Percentiles rank a stretch among this genome's conserved stretches.
These are phyloP conservation scores for Tilletia walkeri DNA, from an alignment of 1,284 basidiomycete genomes.

Conservation along the genomic window DNA sequence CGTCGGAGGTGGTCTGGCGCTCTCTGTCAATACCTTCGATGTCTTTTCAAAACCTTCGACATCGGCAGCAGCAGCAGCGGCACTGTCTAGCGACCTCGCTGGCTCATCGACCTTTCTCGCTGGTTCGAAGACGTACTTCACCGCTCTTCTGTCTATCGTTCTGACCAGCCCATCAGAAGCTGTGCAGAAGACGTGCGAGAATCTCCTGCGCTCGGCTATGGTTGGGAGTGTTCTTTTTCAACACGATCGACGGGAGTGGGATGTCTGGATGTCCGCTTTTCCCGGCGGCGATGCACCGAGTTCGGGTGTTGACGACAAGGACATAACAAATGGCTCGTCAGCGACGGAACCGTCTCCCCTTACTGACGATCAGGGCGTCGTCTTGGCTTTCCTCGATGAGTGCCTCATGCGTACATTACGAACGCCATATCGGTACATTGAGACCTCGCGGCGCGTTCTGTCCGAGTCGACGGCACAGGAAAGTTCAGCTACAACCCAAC, in stretches of 20 bases:
- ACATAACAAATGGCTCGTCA: conserved; percentile 44
- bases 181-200: conserved; percentile 30
- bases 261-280: conserved; percentile 68
- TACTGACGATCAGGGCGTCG: conserved; percentile 62
- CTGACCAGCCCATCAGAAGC: conserved; percentile 28
- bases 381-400: conserved; percentile 78
- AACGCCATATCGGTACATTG: conserved; percentile 82
- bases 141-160: conserved; percentile 34
- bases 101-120: conserved; percentile 50
- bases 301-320: conserved; percentile 51
- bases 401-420: conserved; percentile 79
- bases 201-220: conserved; percentile 55
- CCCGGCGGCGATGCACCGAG: background rate
- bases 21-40: conserved; percentile 50
- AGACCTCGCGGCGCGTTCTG: conserved; percentile 61
- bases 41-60: conserved; percentile 66
- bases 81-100: conserved; percentile 42
- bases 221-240: conserved; percentile 75
- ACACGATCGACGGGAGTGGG: conserved; percentile 71
- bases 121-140: conserved; percentile 28
- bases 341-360: conserved; percentile 35
- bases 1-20: conserved; percentile 32
- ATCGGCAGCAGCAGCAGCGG: conserved; percentile 58
- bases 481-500: conserved; percentile 36
- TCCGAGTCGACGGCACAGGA: conserved; percentile 20